Evolutionary conservation across 176 grass and related monocot genomes (phyloP), one percentile per base, ranked within the genome.

Genomic region (Juncus inflexus): DNA sequence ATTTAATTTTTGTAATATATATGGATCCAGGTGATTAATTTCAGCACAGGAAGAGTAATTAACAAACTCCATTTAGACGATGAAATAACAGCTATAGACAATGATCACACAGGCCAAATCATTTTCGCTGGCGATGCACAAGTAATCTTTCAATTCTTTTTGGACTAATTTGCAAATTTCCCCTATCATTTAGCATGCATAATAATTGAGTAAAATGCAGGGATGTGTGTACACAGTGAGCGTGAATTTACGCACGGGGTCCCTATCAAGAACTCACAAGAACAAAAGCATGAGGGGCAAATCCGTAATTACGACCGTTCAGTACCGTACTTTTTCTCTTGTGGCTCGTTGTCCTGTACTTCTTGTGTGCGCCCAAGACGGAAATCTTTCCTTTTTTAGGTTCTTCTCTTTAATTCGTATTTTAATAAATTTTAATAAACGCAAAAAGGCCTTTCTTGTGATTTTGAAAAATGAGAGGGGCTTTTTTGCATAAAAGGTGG

Each of bases 341-440:
- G 80, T 97, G 11, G 88, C 85, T 72, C 82, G 78, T 36, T 83
- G 80, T 74, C 80, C 94, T 43, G 89, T 99, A 69, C 85, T 99
- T 78, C 83, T 99, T 76, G 84, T 77, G 72, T 99, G 80, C 82
- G 67, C 85, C 77, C 94, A 89, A 86, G 85, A 97, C 53, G 92
- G 92, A 69, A 89, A 89, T 66, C 76, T 99, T 15, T 92, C 74
- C 64, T 89, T 99, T 67, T 99, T 99, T 80, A 99, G 94, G 94
- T 90, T 66, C 66, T 47, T 53, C n/a, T n/a, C n/a, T n/a, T n/a
- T n/a, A n/a, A n/a, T n/a, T n/a, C n/a, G n/a, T n/a, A n/a, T n/a
- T n/a, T n/a, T n/a, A n/a, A n/a, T n/a, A n/a, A n/a, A n/a, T 16
- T 47, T 5, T 47, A 5, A 47, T 47, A 47, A 47, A 28, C 2